Base-by-base conservation (phyloP, 116 monocot species). In the Phalaenopsis hybrid region DNA sequence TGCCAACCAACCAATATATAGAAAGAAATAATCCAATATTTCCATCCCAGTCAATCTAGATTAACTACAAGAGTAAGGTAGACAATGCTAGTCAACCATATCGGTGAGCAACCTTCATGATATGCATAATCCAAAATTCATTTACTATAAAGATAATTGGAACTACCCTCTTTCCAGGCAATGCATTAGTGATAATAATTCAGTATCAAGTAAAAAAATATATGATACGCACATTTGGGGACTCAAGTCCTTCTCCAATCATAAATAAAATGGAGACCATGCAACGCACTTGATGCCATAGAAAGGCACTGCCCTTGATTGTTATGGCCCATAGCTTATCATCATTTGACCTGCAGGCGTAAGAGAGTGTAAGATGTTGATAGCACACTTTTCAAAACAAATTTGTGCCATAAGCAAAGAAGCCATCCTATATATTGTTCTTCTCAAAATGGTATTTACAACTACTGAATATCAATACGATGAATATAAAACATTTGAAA, bases 211-310 rank as follows among this genome's bases (percentile, higher is more conserved):
- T 21, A 15, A 77, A 11, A 77, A 10, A 46, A 77, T 20, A 6
- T 13, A 77, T 25, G 61, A 58, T 84, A 91, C 96, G 69, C 73
- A 94, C 96, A 83, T 82, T 80, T 80, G 95, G 85, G 59, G 92
- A 87, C 85, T 99, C 98, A 81, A 92, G 87, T 80, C 93, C 90
- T 81, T 92, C 87, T 81, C 98, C 98, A 74, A 95, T 89, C 89
- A 99, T 83, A 89, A 99, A 99, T 79, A 95, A 84, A 85, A 95
- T 89, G 78, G 98, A 86, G 80, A 99, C 88, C 93, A 95, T 95
- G 89, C 95, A 95, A 12, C 98, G 89, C 9, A 99, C 93, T 95
- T 99, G 98, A 82, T 99, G 98, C 98, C 98, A 99, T 46, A 99
- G 80, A 76, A 99, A 99, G 44, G 98, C 98, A 88, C 88, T 95